These are phyloP conservation scores for Sophora flavescens DNA, from an alignment of 306 rosid species.

Conservation along the genomic window DNA sequence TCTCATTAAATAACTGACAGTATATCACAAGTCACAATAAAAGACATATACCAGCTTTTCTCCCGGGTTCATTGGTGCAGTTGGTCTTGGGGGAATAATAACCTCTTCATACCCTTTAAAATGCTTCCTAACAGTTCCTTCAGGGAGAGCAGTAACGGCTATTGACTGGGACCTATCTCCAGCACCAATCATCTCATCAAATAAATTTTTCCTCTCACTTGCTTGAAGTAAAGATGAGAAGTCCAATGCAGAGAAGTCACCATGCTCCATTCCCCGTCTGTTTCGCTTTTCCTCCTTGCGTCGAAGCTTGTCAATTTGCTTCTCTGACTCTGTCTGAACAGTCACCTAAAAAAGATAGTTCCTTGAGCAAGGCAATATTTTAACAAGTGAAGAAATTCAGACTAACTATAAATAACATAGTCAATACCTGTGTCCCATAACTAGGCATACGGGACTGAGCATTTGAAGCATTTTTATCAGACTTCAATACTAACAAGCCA, in stretches of 20 bases:
- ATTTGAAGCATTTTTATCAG: conserved; percentile 73
- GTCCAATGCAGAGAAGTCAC: conserved; percentile 68
- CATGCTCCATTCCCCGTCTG: conserved; percentile 77
- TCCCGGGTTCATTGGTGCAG: conserved; percentile 95
- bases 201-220: conserved; percentile 73
- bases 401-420: conserved; percentile 29
- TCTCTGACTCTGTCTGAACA: conserved; percentile 88
- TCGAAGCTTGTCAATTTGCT: conserved; percentile 93
- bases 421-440: conserved; percentile 89
- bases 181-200: conserved; percentile 81
- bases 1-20: conserved; percentile 36
- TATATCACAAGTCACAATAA: conserved; percentile 45
- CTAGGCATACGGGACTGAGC: conserved; percentile 96
- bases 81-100: conserved; percentile 80
- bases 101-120: conserved; percentile 91
- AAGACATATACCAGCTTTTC: conserved; percentile 82
- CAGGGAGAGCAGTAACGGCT: conserved; percentile 89
- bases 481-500: conserved; percentile 71
- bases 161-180: conserved; percentile 66
- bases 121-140: conserved; percentile 90
- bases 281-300: conserved; percentile 95
- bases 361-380: conserved; percentile 21
- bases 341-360: conserved; percentile 68
- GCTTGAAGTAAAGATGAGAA: conserved; percentile 91
- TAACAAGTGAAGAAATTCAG: conserved; percentile 32